Conservation (phyloP, 192 early-diverging fungal genomes). For the Linnemannia schmuckeri region DNA sequence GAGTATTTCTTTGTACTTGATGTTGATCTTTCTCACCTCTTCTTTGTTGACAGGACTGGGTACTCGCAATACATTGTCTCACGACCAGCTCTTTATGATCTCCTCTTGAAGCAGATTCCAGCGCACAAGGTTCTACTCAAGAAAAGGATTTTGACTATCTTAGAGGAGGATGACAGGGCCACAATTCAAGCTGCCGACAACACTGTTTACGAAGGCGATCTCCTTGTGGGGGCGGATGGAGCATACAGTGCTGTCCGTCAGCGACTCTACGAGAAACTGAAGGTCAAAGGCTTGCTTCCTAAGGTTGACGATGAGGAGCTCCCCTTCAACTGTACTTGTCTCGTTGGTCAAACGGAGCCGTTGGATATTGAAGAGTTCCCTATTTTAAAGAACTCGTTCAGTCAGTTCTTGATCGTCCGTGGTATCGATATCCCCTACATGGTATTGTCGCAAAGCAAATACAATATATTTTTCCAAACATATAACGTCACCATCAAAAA, state of each 20-base stretch:
- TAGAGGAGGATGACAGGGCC: constrained; percentile 1
- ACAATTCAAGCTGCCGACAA: constrained; percentile 4
- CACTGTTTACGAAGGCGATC: constrained; percentile 9
- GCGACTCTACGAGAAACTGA: constrained; percentile 3
- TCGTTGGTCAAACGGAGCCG: background rate
- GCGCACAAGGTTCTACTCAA: background rate
- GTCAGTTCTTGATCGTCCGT: background rate
- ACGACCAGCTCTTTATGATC: background rate
- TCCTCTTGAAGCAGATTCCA: constrained; percentile 1
- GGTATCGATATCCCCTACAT: background rate
- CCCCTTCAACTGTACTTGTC: background rate
- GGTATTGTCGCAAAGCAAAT: background rate
- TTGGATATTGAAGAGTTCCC: background rate
- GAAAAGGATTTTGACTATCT: background rate
- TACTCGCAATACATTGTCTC: background rate
- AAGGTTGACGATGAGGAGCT: background rate
- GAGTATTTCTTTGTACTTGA: too few relatives aligned
- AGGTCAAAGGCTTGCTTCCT: background rate
- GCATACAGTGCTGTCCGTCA: constrained; percentile 13
- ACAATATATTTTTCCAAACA: too few relatives aligned
- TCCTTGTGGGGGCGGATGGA: constrained; percentile 21
- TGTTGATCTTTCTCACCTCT: background rate
- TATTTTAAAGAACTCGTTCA: background rate
- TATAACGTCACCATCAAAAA: too few relatives aligned
- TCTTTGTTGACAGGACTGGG: background rate